Conservation (phyloP, 1,284 basidiomycete genomes). For the Ustilago sp. region DNA sequence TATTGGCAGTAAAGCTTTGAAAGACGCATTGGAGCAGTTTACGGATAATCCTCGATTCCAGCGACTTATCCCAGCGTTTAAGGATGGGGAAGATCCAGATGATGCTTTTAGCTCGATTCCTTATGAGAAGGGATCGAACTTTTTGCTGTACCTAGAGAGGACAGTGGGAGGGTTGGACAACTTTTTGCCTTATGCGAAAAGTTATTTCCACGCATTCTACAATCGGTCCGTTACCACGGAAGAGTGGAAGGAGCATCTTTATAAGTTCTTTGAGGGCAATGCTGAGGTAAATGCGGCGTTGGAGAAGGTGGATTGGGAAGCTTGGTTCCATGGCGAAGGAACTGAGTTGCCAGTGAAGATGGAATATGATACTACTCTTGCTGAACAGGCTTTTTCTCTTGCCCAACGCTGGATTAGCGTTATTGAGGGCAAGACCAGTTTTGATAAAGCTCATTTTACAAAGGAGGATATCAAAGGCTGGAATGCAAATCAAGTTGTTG, state of each 20-base stretch:
- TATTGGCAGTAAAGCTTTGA: slow-evolving; percentile 80
- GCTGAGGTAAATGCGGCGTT: slow-evolving; percentile 73
- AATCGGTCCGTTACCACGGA: slow-evolving; percentile 87
- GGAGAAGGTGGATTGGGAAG: slow-evolving; percentile 77
- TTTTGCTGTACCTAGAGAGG: slow-evolving; percentile 77
- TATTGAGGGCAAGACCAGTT: slow-evolving; percentile 26
- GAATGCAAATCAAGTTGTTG: slow-evolving; percentile 69
- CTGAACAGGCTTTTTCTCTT: slow-evolving; percentile 76
- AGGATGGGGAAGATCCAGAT: slow-evolving; percentile 78
- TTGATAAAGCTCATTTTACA: slow-evolving; percentile 44
- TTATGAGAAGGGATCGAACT: slow-evolving; percentile 82
- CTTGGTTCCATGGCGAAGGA: slow-evolving; percentile 89
- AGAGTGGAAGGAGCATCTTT: slow-evolving; percentile 88
- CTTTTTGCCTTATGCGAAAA: slow-evolving; percentile 73
- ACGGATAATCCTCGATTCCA: slow-evolving; percentile 78
- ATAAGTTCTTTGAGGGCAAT: slow-evolving; percentile 77
- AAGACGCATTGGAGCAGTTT: slow-evolving; percentile 77
- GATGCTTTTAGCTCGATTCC: slow-evolving; percentile 74
- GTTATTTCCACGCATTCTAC: slow-evolving; percentile 76
- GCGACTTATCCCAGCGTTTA: slow-evolving; percentile 85
- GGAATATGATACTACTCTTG: slow-evolving; percentile 85
- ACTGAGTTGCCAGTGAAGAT: slow-evolving; percentile 80
- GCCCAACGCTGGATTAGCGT: slow-evolving; percentile 80
- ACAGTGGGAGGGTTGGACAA: slow-evolving; percentile 85
- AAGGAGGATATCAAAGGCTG: slow-evolving; percentile 60